Base-by-base conservation (phyloP, 148 eudicot species). In the Rhododendron henanense region DNA sequence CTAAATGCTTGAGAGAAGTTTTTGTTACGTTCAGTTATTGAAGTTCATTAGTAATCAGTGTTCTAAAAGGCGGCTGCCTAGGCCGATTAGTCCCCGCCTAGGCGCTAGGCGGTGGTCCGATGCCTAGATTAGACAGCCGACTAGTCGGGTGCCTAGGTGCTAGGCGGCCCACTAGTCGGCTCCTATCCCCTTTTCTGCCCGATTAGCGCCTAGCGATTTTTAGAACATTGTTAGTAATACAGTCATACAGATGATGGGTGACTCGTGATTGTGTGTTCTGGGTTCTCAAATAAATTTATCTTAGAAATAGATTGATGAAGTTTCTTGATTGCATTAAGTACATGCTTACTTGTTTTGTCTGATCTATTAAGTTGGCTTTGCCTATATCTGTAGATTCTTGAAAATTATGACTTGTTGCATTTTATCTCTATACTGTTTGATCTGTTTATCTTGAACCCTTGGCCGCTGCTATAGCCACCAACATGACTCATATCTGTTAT, bases 71-170 rank as follows among this genome's bases (percentile, higher is more conserved):
- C 41, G 41, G 6, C 6, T 39, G 41, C 41, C 41, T 39, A 39
- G 41, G 6, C 41, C 6, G 41, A 39, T 39, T 39, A 47, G 10
- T 10, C 50, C 2, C 6, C 0, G 41, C 6, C 41, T 0, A 47
- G 50, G 50, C 0, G 9, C 9, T 47, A 47, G 99, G 98, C 55
- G 37, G 97, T 65, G 99, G 95, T 88, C 95, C 98, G 98, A 94
- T 6, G 41, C 41, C 41, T 39, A 39, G 41, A 39, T 39, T 39
- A 39, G 41, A 39, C 41, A 39, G 6, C 41, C 0, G 41, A 39
- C 41, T 39, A 39, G 41, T 39, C 6, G 41, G 41, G 41, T 39
- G 41, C 41, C 41, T 39, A 39, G 41, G 6, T 4, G 41, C 41
- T 39, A 39, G 6, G 6, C 5, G 4, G 6, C 41, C 5, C n/a